These are phyloP conservation scores for Trichosphaerium sp. DNA, from an alignment of 78 protist species.

Conservation along the genomic window DNA sequence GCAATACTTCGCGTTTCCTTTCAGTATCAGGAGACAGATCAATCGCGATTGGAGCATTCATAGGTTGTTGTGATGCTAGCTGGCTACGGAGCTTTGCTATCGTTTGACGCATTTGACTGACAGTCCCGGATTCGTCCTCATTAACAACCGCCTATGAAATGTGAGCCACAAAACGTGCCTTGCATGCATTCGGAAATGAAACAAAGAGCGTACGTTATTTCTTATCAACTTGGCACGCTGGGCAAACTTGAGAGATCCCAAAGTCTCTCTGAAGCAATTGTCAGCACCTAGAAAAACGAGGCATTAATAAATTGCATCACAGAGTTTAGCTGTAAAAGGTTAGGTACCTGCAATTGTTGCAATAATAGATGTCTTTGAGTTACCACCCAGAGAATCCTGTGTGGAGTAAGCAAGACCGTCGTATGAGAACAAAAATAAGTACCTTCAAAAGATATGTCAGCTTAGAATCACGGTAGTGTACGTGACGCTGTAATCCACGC, in stretches of 20 bases:
- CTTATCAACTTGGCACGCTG: constrained; percentile 29
- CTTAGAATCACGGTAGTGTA: constrained; percentile 53
- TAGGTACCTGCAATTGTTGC: constrained; percentile 34
- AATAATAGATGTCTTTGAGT: constrained; percentile 28
- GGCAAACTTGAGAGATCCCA: constrained; percentile 33
- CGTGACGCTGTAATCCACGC: constrained; percentile 42
- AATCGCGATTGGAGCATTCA: too few relatives aligned
- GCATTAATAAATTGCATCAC: neutral
- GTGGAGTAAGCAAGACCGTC: too few relatives aligned
- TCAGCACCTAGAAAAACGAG: constrained; percentile 9
- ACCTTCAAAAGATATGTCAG: constrained; percentile 37
- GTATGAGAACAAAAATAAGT: neutral
- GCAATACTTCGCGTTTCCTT: too few relatives aligned
- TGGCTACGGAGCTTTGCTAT: too few relatives aligned
- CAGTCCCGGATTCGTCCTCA: constrained; percentile 23
- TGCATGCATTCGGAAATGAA: too few relatives aligned
- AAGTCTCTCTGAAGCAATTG: too few relatives aligned
- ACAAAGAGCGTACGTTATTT: too few relatives aligned
- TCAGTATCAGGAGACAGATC: too few relatives aligned
- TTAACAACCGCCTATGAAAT: neutral
- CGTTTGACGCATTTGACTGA: too few relatives aligned
- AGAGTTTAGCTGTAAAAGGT: neutral
- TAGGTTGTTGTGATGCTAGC: too few relatives aligned
- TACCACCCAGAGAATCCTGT: constrained; percentile 51
- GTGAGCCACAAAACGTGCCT: neutral